A percentile compares a stretch with the other conserved stretches of the same genome.
These are phyloP conservation scores for Saksenaea vasiformis DNA, from an alignment of 371 early-diverging fungal species.

Conservation along the genomic window DNA sequence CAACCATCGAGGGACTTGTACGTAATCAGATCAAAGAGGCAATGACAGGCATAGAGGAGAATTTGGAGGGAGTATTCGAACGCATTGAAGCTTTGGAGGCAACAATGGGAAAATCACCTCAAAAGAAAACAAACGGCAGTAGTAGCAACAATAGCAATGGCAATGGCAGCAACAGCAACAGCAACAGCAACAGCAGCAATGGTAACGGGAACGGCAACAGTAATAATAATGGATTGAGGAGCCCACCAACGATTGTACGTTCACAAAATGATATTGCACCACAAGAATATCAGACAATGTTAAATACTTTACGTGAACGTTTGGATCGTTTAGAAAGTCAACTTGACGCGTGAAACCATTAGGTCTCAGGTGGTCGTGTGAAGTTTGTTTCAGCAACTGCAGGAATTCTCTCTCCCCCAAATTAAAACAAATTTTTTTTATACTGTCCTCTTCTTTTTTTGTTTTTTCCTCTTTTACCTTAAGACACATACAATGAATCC, in stretches of 20 bases:
- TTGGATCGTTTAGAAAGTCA: slow-evolving; percentile 5
- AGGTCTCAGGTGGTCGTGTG: slow-evolving; percentile 4
- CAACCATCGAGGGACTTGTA: slow-evolving; percentile 79
- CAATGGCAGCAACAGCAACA: too few species aligned
- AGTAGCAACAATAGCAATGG: neutral
- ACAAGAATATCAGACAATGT: slow-evolving; percentile 1
- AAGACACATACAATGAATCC: too few species aligned
- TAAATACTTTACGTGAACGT: neutral
- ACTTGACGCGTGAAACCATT: slow-evolving; percentile 2
- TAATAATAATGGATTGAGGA: neutral
- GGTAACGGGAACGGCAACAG: neutral
- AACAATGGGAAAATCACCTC: neutral
- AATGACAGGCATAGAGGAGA: slow-evolving; percentile 37
- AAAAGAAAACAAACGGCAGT: neutral
- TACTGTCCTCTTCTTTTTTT: neutral
- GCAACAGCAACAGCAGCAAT: too few species aligned
- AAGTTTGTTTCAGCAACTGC: neutral
- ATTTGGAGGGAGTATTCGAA: neutral
- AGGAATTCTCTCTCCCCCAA: neutral
- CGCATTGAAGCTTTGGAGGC: slow-evolving; percentile 8
- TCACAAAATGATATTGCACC: slow-evolving; percentile 29
- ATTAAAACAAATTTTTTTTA: neutral
- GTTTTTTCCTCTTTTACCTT: neutral
- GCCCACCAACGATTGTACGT: slow-evolving; percentile 29
- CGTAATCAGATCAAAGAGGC: slow-evolving; percentile 75